Percentiles rank a stretch among this genome's conserved stretches.
Evolutionary conservation across 495 filamentous ascomycete genomes (phyloP).

Genomic region (Melanomma pulvis-pyrius): DNA sequence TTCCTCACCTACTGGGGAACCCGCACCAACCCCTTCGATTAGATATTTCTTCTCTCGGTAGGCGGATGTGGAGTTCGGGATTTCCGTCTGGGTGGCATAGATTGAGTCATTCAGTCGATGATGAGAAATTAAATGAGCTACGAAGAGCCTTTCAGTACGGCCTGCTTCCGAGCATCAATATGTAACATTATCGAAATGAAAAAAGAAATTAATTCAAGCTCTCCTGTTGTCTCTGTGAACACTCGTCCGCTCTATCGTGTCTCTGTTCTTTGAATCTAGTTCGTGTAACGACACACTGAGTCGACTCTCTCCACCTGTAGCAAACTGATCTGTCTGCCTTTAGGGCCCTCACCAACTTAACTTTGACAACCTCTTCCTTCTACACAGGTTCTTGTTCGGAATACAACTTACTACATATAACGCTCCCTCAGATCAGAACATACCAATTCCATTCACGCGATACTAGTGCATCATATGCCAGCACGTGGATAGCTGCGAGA

Average conservation of each 20-base stretch:
- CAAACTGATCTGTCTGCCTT: not conserved
- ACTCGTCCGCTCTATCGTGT: too few species aligned
- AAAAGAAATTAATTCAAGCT: not conserved
- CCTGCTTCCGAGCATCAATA: not conserved
- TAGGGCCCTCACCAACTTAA: not conserved
- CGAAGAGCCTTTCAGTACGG: not conserved
- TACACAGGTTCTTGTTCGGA: too few species aligned
- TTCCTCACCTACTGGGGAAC: constrained; percentile 99
- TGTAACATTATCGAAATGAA: constrained; percentile 22
- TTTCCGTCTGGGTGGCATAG: constrained; percentile 18
- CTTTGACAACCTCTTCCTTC: not conserved
- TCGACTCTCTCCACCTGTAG: not conserved
- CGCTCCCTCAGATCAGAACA: too few species aligned
- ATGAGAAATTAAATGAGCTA: not conserved
- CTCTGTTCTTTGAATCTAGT: not conserved
- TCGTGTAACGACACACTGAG: not conserved
- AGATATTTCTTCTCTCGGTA: constrained; percentile 19
- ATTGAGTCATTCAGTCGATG: constrained; percentile 2
- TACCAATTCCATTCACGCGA: too few species aligned
- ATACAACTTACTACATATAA: too few species aligned
- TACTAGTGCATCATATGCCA: too few species aligned
- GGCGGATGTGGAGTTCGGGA: constrained; percentile 8
- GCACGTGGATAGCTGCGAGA: too few species aligned
- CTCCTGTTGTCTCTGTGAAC: too few species aligned
- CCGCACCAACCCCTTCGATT: constrained; percentile 70